A percentile compares a stretch with the other conserved stretches of the same genome.
Evolutionary conservation across 495 filamentous ascomycete species (phyloP).

Genomic region (Podospora sp.): DNA sequence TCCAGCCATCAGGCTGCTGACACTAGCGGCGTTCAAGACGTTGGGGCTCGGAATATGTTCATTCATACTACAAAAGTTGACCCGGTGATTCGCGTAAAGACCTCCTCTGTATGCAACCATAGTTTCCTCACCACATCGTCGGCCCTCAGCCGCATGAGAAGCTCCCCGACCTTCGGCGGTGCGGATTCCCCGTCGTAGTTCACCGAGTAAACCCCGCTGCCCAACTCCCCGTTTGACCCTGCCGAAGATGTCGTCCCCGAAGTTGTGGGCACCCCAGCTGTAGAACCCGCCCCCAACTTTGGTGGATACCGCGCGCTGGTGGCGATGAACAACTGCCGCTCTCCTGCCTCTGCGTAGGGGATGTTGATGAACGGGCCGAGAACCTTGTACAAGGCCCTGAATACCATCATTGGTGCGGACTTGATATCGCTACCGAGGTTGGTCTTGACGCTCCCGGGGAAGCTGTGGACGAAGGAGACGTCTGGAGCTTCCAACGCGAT

Average conservation of each 20-base stretch:
- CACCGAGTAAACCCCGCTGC: slow-evolving; percentile 58
- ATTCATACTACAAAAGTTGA: slow-evolving; percentile 22
- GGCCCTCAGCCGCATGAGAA: slow-evolving; percentile 43
- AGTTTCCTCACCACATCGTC: slow-evolving; percentile 48
- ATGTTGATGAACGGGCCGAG: slow-evolving; percentile 22
- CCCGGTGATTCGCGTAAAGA: slow-evolving; percentile 46
- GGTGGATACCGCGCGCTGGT: slow-evolving; percentile 56
- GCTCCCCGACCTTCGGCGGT: slow-evolving; percentile 33
- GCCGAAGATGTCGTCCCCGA: slow-evolving; percentile 35
- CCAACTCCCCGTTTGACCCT: slow-evolving; percentile 50
- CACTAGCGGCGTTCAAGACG: neutral
- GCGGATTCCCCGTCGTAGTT: slow-evolving; percentile 46
- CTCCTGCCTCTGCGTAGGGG: slow-evolving; percentile 49
- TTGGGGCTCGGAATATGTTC: neutral
- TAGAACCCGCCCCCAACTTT: slow-evolving; percentile 7
- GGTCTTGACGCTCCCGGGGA: slow-evolving; percentile 57
- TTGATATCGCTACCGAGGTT: slow-evolving; percentile 20
- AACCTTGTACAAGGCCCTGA: slow-evolving; percentile 16
- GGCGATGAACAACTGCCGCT: slow-evolving; percentile 57
- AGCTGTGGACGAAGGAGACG: slow-evolving; percentile 62
- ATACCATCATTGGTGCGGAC: neutral
- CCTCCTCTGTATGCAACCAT: slow-evolving; percentile 53
- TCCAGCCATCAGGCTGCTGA: too few species aligned
- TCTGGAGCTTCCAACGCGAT: slow-evolving; percentile 50
- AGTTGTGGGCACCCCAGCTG: slow-evolving; percentile 34